Evolutionary conservation across 352 stramenopile genomes (phyloP), one percentile per base, ranked within the genome.

Genomic region (Nothophytophthora sp.): DNA sequence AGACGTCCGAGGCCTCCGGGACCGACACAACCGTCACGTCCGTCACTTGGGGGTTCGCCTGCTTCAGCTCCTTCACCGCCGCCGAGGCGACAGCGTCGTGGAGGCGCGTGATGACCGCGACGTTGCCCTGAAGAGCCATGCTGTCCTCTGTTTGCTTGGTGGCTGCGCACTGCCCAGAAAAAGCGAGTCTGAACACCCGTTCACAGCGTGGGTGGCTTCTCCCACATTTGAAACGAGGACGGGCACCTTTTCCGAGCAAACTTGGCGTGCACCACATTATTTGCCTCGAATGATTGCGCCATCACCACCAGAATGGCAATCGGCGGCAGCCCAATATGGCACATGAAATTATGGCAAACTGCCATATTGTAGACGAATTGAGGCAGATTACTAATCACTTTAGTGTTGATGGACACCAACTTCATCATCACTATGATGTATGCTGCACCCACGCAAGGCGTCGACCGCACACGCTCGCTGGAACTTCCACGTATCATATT

Each of bases 31-130:
- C 45, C 52, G 55, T 67, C 55, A 87, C 75, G 47, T 85, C 60
- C 42, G 35, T 48, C 20, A 84, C 65, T 32, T 76, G 56, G 24
- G 61, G 50, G 23, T 82, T 51, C 2, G 45, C 22, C 25, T 78
- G 46, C 60, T 84, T 75, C n/a, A 87, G 54, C 32, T 76, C 63
- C 36, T 70, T 50, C 33, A 82, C 64, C 6, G 76, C 69, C 10
- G 58, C 44, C 19, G 63, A 45, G 35, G 27, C 42, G 18, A 39
- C 42, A 11, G 63, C 22, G 22, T 69, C 67, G 28, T 77, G 50
- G 20, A 80, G 59, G 49, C 76, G 74, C 63, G 78, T 85, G 36
- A 87, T 74, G 48, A 86, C 57, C 35, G 55, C 70, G 35, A 86
- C 50, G 54, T 75, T 70, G 23, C 75, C 78, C 25, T 76, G 57